Base-by-base conservation (phyloP, 352 stramenopile species). In the Ophiocytium majus region DNA sequence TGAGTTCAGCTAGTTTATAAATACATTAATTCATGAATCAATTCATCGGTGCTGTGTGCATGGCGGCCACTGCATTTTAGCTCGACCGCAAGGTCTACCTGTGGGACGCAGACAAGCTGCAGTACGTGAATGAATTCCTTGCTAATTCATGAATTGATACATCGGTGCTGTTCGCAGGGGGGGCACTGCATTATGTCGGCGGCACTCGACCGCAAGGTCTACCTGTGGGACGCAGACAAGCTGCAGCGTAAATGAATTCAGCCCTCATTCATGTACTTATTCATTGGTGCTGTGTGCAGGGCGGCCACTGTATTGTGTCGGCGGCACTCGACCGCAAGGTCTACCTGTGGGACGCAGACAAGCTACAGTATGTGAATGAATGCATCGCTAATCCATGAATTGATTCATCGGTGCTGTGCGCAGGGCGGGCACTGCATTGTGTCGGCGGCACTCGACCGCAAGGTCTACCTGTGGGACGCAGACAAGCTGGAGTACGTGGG, bases 401-500 rank as follows among this genome's bases (percentile, higher is more conserved):
- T n/a, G n/a, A n/a, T n/a, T n/a, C n/a, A n/a, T n/a, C n/a, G n/a
- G n/a, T 57, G 43, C 14, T 57, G 5, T 57, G 5, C 35, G 5
- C 35, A 78, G 81, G 84, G 84, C 0, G 84, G 84, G 23, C 80
- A 82, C n/a, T 82, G 80, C 9, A 50, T 88, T 14, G 50, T 88
- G 49, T 85, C 75, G 36, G 82, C 75, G 35, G 84, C 49, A 23
- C 66, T 88, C 23, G 84, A 88, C 66, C 64, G 80, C 14, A 50
- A 82, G 28, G 81, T 88, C 10, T 82, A 82, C 76, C 32, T 88
- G n/a, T 88, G 84, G 84, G 71, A 86, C 36, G 80, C 76, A 36
- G 84, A 37, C 1, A 85, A 85, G 76, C 76, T 80, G 33, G 33
- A 81, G 28, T 35, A 81, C 76, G 32, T 84, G 17, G 36, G 80